Evolutionary conservation across 2,329 filamentous ascomycete genomes (phyloP), one percentile per base, ranked within the genome.

Genomic region (Fusarium sambucinum): DNA sequence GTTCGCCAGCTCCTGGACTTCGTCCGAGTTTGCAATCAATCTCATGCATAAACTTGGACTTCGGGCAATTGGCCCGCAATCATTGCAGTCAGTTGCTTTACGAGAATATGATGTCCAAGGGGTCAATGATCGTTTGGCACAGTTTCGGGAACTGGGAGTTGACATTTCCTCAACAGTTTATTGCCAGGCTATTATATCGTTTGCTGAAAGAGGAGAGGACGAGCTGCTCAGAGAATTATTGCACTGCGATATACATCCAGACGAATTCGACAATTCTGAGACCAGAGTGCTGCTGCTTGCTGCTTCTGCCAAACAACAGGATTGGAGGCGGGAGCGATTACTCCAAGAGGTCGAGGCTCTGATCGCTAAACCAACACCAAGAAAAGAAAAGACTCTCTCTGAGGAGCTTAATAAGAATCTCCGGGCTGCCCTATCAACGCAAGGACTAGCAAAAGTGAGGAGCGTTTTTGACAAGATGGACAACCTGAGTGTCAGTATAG

Each of bases 31-130:
- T 68, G 88, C 93, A 27, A 87, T 96, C 55, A 86, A 86, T 33
- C 85, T 92, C 9, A 81, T 96, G 19, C 84, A 86, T 57, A 87
- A 91, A 72, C 86, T 97, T 52, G 92, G 92, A 3, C 82, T 96
- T 7, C 83, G 87, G 47, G 81, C 84, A 35, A 90, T 97, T 65
- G 94, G 94, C 0, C 90, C 93, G 1, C 80, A 91, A 19, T 91
- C 93, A 6, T 77, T 97, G 21, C 91, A 94, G 68, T 90, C 94
- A 45, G 88, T 97, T 77, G 92, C 90, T 5, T 77, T 91, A 13
- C 86, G 92, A 72, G 87, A 91, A 53, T 77, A 81, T 3, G 84
- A 85, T 12, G 77, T 87, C 0, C 79, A 84, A 32, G 85, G 83
- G 9, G 81, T 96, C n/a, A 74, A 83, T 25, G 76, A 80, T 1